phyloP scores from a whole-genome alignment of 306 rosid genomes.

The apple (Malus domestica) region ASM211411v1 NC_041804.1:8949001-8949500 shows the following conservation, averaged over 20 bases:
- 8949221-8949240: not conserved
- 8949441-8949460: not conserved
- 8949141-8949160: no score
- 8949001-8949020: no score
- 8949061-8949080: no score
- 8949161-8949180: no score
- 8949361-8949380: not conserved
- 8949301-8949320: not conserved
- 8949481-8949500: not conserved
- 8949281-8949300: not conserved
- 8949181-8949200: no score
- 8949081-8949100: no score
- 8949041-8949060: no score
- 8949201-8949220: no score
- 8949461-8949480: not conserved
- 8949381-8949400: not conserved
- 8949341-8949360: no score
- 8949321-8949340: not conserved
- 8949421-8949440: not conserved
- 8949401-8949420: not conserved
- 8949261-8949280: not conserved
- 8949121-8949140: no score
- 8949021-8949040: no score
- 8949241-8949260: not conserved
- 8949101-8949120: no score